phyloP scores from a whole-genome alignment of 345 rosid species.

The Gossypium sturtianum region DNA sequence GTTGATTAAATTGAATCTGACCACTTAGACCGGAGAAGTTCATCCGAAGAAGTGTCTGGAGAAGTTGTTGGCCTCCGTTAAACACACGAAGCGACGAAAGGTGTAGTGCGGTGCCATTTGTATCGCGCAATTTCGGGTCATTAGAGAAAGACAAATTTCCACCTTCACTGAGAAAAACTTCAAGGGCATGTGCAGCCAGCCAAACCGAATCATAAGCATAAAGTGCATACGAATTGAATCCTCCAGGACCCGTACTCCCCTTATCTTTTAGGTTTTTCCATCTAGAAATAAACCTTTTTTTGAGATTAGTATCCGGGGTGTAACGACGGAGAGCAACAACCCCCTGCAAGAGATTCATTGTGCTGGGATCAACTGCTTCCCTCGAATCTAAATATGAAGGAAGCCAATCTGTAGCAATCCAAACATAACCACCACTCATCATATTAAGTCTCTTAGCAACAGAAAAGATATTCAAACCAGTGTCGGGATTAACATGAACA shows the following conservation, averaged over 20 bases:
- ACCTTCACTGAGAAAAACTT: constrained; percentile 49
- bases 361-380: constrained; percentile 33
- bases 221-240: constrained; percentile 70
- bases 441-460: constrained; percentile 65
- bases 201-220: constrained; percentile 93
- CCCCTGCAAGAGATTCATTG: constrained; percentile 70
- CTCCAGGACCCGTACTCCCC: constrained; percentile 21
- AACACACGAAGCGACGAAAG: constrained; percentile 54
- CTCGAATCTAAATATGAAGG: constrained; percentile 62
- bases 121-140: constrained; percentile 46
- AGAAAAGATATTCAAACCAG: constrained; percentile 64
- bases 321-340: constrained; percentile 83
- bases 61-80: constrained; percentile 65
- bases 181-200: constrained; percentile 83
- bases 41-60: constrained; percentile 45
- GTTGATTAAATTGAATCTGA: constrained; percentile 47
- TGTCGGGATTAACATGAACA: constrained; percentile 84
- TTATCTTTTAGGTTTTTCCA: constrained; percentile 51
- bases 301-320: constrained; percentile 55
- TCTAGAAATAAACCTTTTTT: constrained; percentile 39
- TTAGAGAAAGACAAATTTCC: constrained; percentile 59
- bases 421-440: constrained; percentile 70
- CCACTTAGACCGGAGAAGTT: constrained; percentile 78
- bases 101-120: constrained; percentile 44
- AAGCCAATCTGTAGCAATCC: constrained; percentile 98